Percentiles rank a stretch among this genome's conserved stretches.
These are phyloP conservation scores for Epicoccum sorghinum DNA, from an alignment of 2,329 filamentous ascomycete genomes.

Conservation along the genomic window DNA sequence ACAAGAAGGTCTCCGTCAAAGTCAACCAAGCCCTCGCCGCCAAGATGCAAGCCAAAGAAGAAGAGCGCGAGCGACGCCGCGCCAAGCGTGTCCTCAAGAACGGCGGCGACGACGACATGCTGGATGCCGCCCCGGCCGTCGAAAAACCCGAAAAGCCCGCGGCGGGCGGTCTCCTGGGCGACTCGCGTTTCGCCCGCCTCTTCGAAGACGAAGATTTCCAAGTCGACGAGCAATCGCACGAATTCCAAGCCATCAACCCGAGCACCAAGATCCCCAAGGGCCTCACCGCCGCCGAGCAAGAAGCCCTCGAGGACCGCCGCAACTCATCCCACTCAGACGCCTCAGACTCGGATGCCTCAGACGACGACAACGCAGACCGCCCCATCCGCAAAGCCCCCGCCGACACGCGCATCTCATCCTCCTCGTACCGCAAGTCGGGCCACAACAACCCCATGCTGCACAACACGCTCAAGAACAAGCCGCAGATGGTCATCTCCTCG, in stretches of 20 bases:
- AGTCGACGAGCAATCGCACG: slow-evolving; percentile 85
- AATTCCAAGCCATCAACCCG: slow-evolving; percentile 89
- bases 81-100: slow-evolving; percentile 61
- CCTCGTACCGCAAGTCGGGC: slow-evolving; percentile 66
- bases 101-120: slow-evolving; percentile 60
- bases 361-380: slow-evolving; percentile 15
- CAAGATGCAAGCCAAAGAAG: slow-evolving; percentile 69
- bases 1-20: slow-evolving; percentile 88
- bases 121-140: slow-evolving; percentile 37
- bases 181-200: slow-evolving; percentile 83
- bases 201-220: slow-evolving; percentile 94
- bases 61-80: slow-evolving; percentile 63
- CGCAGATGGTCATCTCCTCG: slow-evolving; percentile 63
- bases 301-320: slow-evolving; percentile 56
- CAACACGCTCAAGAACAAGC: not conserved
- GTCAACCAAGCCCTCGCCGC: slow-evolving; percentile 81
- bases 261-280: slow-evolving; percentile 68
- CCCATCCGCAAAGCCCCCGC: slow-evolving; percentile 37
- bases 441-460: slow-evolving; percentile 51
- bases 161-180: slow-evolving; percentile 65
- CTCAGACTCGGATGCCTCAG: slow-evolving; percentile 34
- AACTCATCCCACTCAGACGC: slow-evolving; percentile 32
- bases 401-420: slow-evolving; percentile 63
- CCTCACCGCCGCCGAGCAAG: slow-evolving; percentile 66
- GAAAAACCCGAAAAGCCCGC: slow-evolving; percentile 50